Percentiles rank a stretch among this genome's conserved stretches.
These are phyloP conservation scores for Daldinia concentrica DNA, from an alignment of 495 filamentous ascomycete species.

Conservation along the genomic window DNA sequence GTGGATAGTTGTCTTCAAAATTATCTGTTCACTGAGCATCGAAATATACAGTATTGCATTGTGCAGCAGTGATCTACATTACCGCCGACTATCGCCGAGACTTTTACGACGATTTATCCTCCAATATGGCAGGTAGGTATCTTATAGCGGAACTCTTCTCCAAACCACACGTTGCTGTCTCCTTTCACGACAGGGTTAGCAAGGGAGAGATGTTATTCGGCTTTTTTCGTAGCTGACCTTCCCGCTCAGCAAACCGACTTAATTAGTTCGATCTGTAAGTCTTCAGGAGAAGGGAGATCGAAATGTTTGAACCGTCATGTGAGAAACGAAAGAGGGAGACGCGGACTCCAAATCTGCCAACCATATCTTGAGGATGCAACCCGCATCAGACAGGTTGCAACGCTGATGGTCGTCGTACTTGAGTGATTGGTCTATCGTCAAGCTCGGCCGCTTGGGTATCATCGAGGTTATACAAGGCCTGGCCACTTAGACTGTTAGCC, in stretches of 20 bases:
- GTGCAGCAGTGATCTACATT: slow-evolving; percentile 25
- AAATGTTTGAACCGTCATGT: slow-evolving; percentile 31
- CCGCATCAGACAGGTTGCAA: slow-evolving; percentile 30
- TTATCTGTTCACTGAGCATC: background rate
- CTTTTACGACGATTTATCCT: slow-evolving; percentile 22
- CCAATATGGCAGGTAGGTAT: slow-evolving; percentile 36
- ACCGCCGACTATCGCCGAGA: slow-evolving; percentile 31
- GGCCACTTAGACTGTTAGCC: slow-evolving; percentile 6
- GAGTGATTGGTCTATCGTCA: slow-evolving; percentile 29
- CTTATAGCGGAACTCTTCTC: background rate
- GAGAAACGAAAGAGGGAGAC: slow-evolving; percentile 23
- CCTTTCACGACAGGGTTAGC: background rate
- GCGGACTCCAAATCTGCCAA: slow-evolving; percentile 28
- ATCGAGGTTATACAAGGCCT: slow-evolving; percentile 21
- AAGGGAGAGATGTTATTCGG: slow-evolving; percentile 4
- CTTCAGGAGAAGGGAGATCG: slow-evolving; percentile 35
- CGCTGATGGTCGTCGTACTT: slow-evolving; percentile 21
- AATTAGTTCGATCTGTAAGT: slow-evolving; percentile 6
- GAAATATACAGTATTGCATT: slow-evolving; percentile 1
- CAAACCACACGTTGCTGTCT: background rate
- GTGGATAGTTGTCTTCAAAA: slow-evolving; percentile 21
- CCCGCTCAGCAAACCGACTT: background rate
- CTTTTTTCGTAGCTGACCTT: background rate
- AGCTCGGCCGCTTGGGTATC: slow-evolving; percentile 25
- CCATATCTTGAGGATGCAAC: slow-evolving; percentile 31